Base-by-base conservation (phyloP, 1,284 basidiomycete species). In the Phlebopus sp. region DNA sequence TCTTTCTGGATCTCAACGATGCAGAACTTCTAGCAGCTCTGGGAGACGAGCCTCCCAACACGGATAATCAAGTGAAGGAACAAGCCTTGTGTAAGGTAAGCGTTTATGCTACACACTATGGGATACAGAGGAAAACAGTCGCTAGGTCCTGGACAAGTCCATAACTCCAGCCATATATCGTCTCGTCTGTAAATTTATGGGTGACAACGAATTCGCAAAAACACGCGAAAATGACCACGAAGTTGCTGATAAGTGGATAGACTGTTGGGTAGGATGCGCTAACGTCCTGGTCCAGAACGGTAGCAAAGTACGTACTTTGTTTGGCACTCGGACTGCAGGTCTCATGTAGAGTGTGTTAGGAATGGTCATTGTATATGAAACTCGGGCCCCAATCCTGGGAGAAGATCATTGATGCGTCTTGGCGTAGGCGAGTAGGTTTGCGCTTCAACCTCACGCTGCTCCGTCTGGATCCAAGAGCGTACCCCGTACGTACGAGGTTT, bases 241-340 rank as follows among this genome's bases (percentile, higher is more conserved):
- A 37, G 66, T 63, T 47, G 66, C 68, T 55, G 78, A 82, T 53
- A 62, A 71, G 32, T 81, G 90, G 68, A 76, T 92, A 17, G 80
- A 84, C 52, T 86, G 84, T 58, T 95, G 90, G 90, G 75, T 87
- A 3, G 81, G 84, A 7, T 92, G 87, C 57, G 82, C 79, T 0
- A 75, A 77, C 31, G 77, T 90, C 18, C 61, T 87, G 10, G 80
- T 90, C 8, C 77, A 81, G 46, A 82, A 84, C 51, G 72, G 73
- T 10, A 65, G 73, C 49, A 69, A 72, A 57, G 84, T 82, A 47
- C 56, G 71, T 57, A 35, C 19, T 41, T n/a, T 52, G 31, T 18
- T 10, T 1, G 4, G 31, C 44, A 14, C 10, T 43, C 8, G 1
- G 21, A 29, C 30, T 14, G 10, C 25, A 13, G 3, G n/a, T 36